phyloP scores from a whole-genome alignment of 352 stramenopile species.

The Phytopythium sindhum region DNA sequence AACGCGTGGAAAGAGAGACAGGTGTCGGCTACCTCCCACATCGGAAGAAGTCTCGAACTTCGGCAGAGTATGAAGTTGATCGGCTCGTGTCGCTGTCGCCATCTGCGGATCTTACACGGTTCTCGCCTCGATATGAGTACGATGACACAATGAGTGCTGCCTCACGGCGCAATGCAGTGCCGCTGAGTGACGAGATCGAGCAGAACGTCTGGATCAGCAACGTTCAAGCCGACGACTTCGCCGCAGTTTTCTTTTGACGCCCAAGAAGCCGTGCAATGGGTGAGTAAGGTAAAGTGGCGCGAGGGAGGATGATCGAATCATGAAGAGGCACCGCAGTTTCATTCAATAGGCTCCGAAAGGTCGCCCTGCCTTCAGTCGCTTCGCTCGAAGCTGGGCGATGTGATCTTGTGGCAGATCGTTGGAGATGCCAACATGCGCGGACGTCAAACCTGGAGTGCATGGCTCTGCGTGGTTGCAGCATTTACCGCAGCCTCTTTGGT shows the following conservation, averaged over 20 bases:
- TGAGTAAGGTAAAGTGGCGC: background rate
- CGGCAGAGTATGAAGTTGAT: too few species aligned
- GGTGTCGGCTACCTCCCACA: background rate
- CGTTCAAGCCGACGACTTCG: background rate
- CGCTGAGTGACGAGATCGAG: background rate
- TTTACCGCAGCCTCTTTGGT: background rate
- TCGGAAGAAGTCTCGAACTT: background rate
- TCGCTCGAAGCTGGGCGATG: background rate
- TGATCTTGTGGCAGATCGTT: background rate
- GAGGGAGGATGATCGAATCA: background rate
- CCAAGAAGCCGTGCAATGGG: background rate
- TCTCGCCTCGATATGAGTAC: background rate
- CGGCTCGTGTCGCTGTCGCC: background rate
- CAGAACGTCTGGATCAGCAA: background rate
- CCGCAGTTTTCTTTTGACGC: constrained; percentile 6
- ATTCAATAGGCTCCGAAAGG: background rate
- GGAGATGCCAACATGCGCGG: background rate
- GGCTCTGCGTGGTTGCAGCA: background rate
- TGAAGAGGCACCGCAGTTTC: background rate
- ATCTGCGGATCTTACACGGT: background rate
- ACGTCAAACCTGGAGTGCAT: background rate
- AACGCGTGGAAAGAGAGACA: background rate
- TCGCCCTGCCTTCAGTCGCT: background rate
- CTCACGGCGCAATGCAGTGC: background rate
- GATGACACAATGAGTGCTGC: background rate